Conservation (phyloP, 768 basidiomycete species). For the Amanita molliuscula region DNA sequence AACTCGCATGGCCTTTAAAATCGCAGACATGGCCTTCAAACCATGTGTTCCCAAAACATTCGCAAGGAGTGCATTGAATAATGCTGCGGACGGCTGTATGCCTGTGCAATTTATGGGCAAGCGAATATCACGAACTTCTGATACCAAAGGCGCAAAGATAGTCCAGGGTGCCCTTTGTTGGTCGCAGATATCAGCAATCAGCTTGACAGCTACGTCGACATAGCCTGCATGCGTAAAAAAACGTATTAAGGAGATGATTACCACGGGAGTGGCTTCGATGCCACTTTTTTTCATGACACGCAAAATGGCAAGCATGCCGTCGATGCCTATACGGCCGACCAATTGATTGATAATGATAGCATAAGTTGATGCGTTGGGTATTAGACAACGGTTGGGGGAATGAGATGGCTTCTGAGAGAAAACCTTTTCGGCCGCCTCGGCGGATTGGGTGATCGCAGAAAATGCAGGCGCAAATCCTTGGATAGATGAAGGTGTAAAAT, state of each 20-base stretch:
- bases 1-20: slow-evolving; percentile 48
- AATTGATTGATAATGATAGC: slow-evolving; percentile 51
- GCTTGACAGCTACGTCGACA: slow-evolving; percentile 37
- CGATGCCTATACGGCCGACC: slow-evolving; percentile 30
- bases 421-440: background rate
- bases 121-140: background rate
- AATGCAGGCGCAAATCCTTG: slow-evolving; percentile 6
- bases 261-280: slow-evolving; percentile 33
- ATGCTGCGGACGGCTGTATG: slow-evolving; percentile 28
- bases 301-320: slow-evolving; percentile 35
- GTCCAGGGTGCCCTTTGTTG: slow-evolving; percentile 3
- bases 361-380: slow-evolving; percentile 51
- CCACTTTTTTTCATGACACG: slow-evolving; percentile 33
- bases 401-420: background rate
- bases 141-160: slow-evolving; percentile 3
- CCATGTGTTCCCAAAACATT: slow-evolving; percentile 40
- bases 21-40: slow-evolving; percentile 30
- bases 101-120: slow-evolving; percentile 14
- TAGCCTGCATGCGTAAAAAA: slow-evolving; percentile 39
- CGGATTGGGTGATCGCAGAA: background rate
- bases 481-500: slow-evolving; percentile 28
- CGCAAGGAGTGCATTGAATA: slow-evolving; percentile 55
- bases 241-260: slow-evolving; percentile 45
- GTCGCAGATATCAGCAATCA: slow-evolving; percentile 39
- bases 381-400: slow-evolving; percentile 11